Evolutionary conservation across 2,329 filamentous ascomycete genomes (phyloP), one percentile per base, ranked within the genome.

Genomic region (Beauveria sp.): DNA sequence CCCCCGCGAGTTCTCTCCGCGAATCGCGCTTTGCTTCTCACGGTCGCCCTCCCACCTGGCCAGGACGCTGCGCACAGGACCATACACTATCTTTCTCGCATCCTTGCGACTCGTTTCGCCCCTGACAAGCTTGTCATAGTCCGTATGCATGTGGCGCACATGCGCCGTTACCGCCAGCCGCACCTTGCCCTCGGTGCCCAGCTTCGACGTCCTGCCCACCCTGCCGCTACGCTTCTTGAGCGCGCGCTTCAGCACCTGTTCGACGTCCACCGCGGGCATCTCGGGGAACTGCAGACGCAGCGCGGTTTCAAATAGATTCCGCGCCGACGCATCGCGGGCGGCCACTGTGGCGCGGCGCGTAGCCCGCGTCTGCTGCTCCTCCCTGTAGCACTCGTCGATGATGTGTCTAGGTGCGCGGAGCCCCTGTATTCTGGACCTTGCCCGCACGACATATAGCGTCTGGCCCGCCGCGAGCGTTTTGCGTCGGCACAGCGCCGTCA

Each of bases 131-230:
- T 57, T 49, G 16, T 83, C 79, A 62, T 84, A 84, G 1, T 71
- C 65, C 0, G 80, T 83, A 50, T 80, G 74, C 3, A 61, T 64
- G 65, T 83, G 81, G 7, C 81, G 73, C 5, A 80, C 73, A 64
- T 83, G 77, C 3, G 81, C 81, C 24, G 74, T 69, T 14, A 83
- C 79, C 2, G 79, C 81, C 26, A 82, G 71, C 51, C 69, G 65
- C 5, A 76, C 79, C 64, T 75, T 80, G 16, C 72, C 67, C 7
- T 70, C 68, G 42, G 79, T 51, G 0, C 69, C 68, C 6, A 80
- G 66, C 50, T 64, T 76, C 2, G 68, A 69, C 1, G 75, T 77
- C 56, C 81, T 70, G 3, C 80, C 81, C 1, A 83, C 80, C 10
- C 80, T 72, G 2, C 79, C 68, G 48, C 74, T 79, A 24, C 73